Conservation (phyloP, 257 asterid genomes). For the Nicotiana tabacum region DNA sequence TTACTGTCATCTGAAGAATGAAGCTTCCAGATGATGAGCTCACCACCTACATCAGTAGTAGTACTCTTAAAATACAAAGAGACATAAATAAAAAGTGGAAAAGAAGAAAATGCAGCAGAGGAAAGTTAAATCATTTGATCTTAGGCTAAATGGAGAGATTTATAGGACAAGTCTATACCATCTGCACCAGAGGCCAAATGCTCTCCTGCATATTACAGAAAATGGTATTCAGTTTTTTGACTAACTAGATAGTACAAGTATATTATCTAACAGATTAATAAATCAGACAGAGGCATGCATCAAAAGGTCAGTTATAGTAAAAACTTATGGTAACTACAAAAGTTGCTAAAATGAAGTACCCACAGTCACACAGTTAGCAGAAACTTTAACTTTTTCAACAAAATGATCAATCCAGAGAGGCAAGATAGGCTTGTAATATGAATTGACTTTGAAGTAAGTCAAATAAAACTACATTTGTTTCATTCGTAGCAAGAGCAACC, state of each 20-base stretch:
- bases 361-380: not conserved
- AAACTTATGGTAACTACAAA: not conserved
- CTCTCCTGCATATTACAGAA: constrained; percentile 60
- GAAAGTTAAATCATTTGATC: not conserved
- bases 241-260: not conserved
- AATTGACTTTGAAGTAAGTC: not conserved
- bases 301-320: not conserved
- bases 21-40: constrained; percentile 71
- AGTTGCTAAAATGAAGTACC: not conserved
- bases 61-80: constrained; percentile 1
- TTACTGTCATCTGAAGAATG: constrained; percentile 64
- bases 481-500: not conserved
- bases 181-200: constrained; percentile 97
- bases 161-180: constrained; percentile 39
- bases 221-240: constrained; percentile 4
- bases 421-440: not conserved
- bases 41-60: constrained; percentile 61
- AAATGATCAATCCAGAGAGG: not conserved
- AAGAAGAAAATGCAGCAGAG: not conserved
- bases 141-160: not conserved
- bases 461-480: not conserved
- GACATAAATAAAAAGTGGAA: not conserved
- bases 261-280: not conserved
- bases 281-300: not conserved
- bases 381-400: not conserved